phyloP scores from a whole-genome alignment of 441 rosid genomes.

The Populus trichocarpa region DNA sequence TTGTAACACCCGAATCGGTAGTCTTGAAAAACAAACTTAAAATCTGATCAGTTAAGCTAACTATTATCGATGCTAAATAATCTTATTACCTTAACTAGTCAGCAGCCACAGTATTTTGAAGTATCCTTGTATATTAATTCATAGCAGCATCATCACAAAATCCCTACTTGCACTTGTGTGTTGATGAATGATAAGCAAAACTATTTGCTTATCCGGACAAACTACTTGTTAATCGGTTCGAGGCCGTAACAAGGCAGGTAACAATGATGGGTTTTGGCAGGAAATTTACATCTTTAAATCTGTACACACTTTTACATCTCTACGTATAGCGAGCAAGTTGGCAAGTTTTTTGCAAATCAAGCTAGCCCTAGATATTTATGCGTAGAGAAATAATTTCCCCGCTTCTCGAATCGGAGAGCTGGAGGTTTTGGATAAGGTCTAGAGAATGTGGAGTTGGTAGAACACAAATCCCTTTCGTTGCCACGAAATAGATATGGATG shows the following conservation, averaged over 20 bases:
- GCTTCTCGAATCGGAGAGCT: slow-evolving; percentile 5
- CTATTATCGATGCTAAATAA: no score
- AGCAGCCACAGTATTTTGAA: no score
- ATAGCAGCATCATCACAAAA: neutral
- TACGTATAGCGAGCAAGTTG: slow-evolving; percentile 4
- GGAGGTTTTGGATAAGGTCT: slow-evolving; percentile 45
- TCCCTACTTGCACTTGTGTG: neutral
- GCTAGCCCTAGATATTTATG: slow-evolving; percentile 22
- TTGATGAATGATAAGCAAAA: neutral
- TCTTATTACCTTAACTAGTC: no score
- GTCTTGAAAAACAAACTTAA: no score
- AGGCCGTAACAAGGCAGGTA: neutral
- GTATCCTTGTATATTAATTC: no score
- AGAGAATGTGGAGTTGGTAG: slow-evolving; percentile 54
- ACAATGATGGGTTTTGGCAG: neutral
- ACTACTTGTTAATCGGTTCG: neutral
- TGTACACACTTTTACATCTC: neutral
- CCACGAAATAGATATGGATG: slow-evolving; percentile 28
- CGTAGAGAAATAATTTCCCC: neutral
- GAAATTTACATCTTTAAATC: neutral
- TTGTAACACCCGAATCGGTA: no score
- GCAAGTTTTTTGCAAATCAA: slow-evolving; percentile 39
- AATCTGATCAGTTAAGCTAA: no score
- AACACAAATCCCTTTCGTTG: slow-evolving; percentile 43
- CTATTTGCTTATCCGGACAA: neutral